Base-by-base conservation (phyloP, 2,329 filamentous ascomycete genomes). In the Alternaria postmessia region DNA sequence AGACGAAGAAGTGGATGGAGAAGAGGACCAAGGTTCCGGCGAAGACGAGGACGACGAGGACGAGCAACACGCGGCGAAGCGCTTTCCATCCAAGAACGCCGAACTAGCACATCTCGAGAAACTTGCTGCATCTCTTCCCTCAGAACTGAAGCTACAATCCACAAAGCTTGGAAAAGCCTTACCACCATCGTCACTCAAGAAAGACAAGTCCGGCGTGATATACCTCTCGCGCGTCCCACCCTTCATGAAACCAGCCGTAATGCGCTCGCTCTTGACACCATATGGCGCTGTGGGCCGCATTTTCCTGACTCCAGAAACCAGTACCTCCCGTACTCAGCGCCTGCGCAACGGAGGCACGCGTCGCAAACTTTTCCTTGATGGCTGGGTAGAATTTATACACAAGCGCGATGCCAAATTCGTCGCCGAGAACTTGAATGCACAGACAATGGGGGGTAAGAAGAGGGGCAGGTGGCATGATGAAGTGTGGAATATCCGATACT, bases 191-290 rank as follows among this genome's bases (percentile, higher is more conserved):
- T 85, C 41, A 79, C 91, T 60, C 83, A 85, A 42, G 88, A 89
- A 75, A 89, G 91, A 80, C 68, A 90, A 89, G 75, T 93, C 91
- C 0, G 92, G 92, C 64, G 91, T 96, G 12, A 84, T 95, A 61
- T 96, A 95, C 80, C 84, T 96, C 63, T 94, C 91, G 5, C 88
- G 92, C 60, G 87, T 95, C 64, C 92, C 93, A 4, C 93, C 93
- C 0, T 96, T 94, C 79, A 95, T 96, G 91, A 94, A 93, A 72
- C 91, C 92, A 7, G 82, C 84, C 52, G 94, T 94, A 73, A 83
- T 95, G 41, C 88, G 91, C 66, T 88, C 89, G 18, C 87, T 93
- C 14, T 87, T 95, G 54, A 85, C 89, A 62, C 90, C 89, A 9
- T 92, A 93, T 79, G 92, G 92, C 61, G 83, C 84, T 39, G 87